Conservation (phyloP, 345 rosid species). For the Camelina laxa region DNA sequence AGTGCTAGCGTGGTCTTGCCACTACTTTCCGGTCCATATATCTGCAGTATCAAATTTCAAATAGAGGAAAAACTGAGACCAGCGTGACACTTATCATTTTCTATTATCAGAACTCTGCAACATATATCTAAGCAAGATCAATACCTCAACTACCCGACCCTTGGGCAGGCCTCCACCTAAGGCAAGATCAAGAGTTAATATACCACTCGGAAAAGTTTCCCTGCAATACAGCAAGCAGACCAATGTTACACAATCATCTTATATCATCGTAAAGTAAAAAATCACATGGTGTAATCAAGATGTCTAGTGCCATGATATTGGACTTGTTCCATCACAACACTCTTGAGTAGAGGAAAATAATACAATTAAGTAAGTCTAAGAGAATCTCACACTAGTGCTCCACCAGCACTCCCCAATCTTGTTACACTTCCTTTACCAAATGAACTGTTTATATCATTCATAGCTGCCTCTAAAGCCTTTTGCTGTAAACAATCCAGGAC, state of each 20-base stretch:
- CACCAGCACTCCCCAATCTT: slow-evolving; percentile 94
- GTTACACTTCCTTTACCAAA: slow-evolving; percentile 97
- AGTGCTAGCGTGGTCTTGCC: slow-evolving; percentile 97
- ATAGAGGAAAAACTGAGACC: neutral
- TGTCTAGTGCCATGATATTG: neutral
- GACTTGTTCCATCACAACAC: neutral
- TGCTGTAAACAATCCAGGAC: slow-evolving; percentile 57
- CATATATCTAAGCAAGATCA: neutral
- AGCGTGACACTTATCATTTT: neutral
- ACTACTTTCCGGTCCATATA: slow-evolving; percentile 95
- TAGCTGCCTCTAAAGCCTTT: slow-evolving; percentile 94
- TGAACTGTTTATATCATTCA: slow-evolving; percentile 86
- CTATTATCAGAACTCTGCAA: neutral
- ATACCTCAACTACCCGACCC: slow-evolving; percentile 95
- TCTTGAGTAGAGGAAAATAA: neutral
- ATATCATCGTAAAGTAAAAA: neutral
- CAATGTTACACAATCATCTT: slow-evolving; percentile 21
- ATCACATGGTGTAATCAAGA: neutral
- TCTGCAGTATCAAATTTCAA: slow-evolving; percentile 50
- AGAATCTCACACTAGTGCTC: slow-evolving; percentile 82
- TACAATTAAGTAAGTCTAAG: neutral
- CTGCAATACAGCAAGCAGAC: slow-evolving; percentile 45
- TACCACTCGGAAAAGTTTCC: slow-evolving; percentile 93
- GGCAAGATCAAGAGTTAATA: slow-evolving; percentile 92
- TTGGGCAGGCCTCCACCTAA: slow-evolving; percentile 96